phyloP scores from a whole-genome alignment of 306 rosid genomes.

The Acmispon strigosus region DNA sequence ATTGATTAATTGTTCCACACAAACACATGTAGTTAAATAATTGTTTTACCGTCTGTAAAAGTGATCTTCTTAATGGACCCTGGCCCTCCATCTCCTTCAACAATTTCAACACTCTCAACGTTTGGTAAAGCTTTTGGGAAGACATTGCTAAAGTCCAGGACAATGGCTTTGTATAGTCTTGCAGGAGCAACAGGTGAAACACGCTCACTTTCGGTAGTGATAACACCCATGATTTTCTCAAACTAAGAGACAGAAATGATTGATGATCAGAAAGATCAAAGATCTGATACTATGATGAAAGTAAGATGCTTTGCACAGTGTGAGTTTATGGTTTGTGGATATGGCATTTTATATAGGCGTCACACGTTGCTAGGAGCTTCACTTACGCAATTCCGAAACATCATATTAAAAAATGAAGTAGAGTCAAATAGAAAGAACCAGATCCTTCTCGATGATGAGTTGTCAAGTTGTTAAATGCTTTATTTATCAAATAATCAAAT shows the following conservation, averaged over 20 bases:
- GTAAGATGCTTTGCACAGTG: background rate
- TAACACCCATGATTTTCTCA: constrained; percentile 30
- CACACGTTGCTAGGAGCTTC: background rate
- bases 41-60: constrained; percentile 17
- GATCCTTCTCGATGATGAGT: background rate
- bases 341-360: background rate
- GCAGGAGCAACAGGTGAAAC: constrained; percentile 22
- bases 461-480: background rate
- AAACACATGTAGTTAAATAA: background rate
- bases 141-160: constrained; percentile 17
- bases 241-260: too few species aligned
- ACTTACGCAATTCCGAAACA: background rate
- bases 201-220: constrained; percentile 19
- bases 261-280: too few species aligned
- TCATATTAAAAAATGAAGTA: background rate
- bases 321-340: background rate
- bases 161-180: constrained; percentile 36
- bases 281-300: too few species aligned
- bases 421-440: background rate
- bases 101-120: constrained; percentile 12
- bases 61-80: constrained; percentile 37
- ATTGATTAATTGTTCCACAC: too few species aligned
- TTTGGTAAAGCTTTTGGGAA: constrained; percentile 24
- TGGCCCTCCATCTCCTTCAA: constrained; percentile 40
- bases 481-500: too few species aligned